phyloP scores from a whole-genome alignment of 768 basidiomycete genomes.

The Amanita rubescens region DNA sequence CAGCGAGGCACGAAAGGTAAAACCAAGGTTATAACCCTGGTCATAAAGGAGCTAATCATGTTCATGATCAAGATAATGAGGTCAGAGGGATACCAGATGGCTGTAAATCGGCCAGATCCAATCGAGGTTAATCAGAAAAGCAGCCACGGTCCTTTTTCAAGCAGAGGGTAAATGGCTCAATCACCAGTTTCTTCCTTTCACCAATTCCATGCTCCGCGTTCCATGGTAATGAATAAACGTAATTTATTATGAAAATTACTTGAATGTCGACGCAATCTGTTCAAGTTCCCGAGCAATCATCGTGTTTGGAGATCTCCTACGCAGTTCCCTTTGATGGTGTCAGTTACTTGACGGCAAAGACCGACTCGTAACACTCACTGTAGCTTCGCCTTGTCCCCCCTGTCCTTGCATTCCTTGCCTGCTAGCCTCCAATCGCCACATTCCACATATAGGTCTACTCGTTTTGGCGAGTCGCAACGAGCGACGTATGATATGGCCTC shows the following conservation, averaged over 20 bases:
- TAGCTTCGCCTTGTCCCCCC: slow-evolving; percentile 75
- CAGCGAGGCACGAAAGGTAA: no score
- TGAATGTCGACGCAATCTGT: slow-evolving; percentile 56
- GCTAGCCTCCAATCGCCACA: slow-evolving; percentile 90
- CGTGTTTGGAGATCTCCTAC: slow-evolving; percentile 71
- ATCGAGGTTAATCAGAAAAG: no score
- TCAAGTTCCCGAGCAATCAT: slow-evolving; percentile 76
- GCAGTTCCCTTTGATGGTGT: slow-evolving; percentile 48
- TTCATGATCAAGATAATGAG: not conserved
- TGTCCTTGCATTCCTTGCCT: slow-evolving; percentile 84
- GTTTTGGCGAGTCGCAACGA: slow-evolving; percentile 75
- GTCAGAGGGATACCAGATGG: not conserved
- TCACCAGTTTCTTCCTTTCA: not conserved
- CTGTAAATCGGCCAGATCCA: not conserved
- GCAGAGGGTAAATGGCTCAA: no score
- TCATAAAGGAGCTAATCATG: not conserved
- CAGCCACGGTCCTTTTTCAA: no score
- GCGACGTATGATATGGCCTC: slow-evolving; percentile 76
- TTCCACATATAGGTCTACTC: slow-evolving; percentile 81
- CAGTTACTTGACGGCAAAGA: not conserved
- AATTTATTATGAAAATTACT: slow-evolving; percentile 27
- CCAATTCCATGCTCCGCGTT: not conserved
- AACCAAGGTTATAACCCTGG: not conserved
- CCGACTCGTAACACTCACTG: slow-evolving; percentile 47
- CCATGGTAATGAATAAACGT: not conserved